A percentile compares a stretch with the other conserved stretches of the same genome.
phyloP scores from a whole-genome alignment of 495 filamentous ascomycete species.

The Pseudotulostoma volvatum region DNA sequence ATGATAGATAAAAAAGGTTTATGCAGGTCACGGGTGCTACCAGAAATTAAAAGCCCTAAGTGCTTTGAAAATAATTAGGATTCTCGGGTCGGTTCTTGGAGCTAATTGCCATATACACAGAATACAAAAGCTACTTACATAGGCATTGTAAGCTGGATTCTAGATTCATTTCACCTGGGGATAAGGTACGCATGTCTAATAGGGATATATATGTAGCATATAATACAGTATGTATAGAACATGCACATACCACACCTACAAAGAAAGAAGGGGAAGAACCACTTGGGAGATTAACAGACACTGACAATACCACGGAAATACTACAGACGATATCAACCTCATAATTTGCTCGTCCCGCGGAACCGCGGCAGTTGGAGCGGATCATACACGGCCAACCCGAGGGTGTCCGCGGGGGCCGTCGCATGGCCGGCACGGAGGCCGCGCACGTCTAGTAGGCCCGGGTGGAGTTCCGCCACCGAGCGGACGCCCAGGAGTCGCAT shows the following conservation, averaged over 20 bases:
- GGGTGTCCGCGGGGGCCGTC: constrained; percentile 49
- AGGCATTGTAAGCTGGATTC: too few species aligned
- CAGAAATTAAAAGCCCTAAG: too few species aligned
- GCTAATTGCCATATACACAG: too few species aligned
- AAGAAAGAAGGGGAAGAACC: too few species aligned
- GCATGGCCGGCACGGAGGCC: constrained; percentile 54
- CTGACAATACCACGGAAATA: too few species aligned
- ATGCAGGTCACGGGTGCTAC: too few species aligned
- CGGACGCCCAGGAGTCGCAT: constrained; percentile 83
- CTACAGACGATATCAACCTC: too few species aligned
- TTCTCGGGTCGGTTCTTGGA: too few species aligned
- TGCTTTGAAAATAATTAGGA: too few species aligned
- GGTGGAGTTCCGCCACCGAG: constrained; percentile 57
- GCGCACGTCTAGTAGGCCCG: constrained; percentile 60
- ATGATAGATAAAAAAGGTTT: too few species aligned
- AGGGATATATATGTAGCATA: constrained; percentile 3
- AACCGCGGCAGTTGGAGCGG: constrained; percentile 43
- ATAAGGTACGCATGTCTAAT: background rate
- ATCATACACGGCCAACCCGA: constrained; percentile 48
- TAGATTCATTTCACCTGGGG: background rate
- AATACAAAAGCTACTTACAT: too few species aligned
- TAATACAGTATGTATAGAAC: background rate
- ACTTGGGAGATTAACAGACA: too few species aligned
- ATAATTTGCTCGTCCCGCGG: constrained; percentile 44
- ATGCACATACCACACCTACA: background rate